Percentiles rank a stretch among this genome's conserved stretches.
Evolutionary conservation across 129 eudicot genomes (phyloP).

Genomic region (Pseudognaphalium luteoalbum): DNA sequence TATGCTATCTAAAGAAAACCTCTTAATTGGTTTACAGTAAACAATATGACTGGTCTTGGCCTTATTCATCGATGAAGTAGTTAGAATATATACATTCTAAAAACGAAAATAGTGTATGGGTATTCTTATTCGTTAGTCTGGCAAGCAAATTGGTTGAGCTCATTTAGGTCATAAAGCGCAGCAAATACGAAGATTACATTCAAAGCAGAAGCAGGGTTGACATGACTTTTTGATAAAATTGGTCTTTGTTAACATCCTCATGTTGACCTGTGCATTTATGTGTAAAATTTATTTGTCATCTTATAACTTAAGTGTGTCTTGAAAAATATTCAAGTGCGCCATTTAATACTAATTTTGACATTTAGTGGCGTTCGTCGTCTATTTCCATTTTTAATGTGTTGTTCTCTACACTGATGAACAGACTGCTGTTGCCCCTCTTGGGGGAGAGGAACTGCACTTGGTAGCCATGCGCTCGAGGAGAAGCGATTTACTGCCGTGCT

Average conservation of each 20-base stretch:
- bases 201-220: constrained; percentile 19
- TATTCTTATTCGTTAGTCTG: not conserved
- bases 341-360: not conserved
- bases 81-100: not conserved
- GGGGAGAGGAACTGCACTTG: constrained; percentile 75
- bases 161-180: not conserved
- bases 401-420: constrained; percentile 35
- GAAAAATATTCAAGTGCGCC: constrained; percentile 10
- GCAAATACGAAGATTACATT: not conserved
- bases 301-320: not conserved
- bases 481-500: constrained; percentile 59
- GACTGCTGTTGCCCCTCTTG: constrained; percentile 82
- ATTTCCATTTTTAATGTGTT: constrained; percentile 9
- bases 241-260: constrained; percentile 13
- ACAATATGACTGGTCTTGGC: not conserved
- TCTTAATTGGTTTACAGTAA: constrained; percentile 7
- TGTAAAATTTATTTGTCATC: constrained; percentile 11
- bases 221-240: constrained; percentile 6
- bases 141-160: not conserved
- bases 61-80: constrained; percentile 14
- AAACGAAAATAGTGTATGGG: not conserved
- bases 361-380: not conserved
- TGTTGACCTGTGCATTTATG: constrained; percentile 20
- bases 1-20: constrained; percentile 14
- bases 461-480: constrained; percentile 89